Evolutionary conservation across 139 green algal species (phyloP).

Genomic region (Chlorella ohadii): DNA sequence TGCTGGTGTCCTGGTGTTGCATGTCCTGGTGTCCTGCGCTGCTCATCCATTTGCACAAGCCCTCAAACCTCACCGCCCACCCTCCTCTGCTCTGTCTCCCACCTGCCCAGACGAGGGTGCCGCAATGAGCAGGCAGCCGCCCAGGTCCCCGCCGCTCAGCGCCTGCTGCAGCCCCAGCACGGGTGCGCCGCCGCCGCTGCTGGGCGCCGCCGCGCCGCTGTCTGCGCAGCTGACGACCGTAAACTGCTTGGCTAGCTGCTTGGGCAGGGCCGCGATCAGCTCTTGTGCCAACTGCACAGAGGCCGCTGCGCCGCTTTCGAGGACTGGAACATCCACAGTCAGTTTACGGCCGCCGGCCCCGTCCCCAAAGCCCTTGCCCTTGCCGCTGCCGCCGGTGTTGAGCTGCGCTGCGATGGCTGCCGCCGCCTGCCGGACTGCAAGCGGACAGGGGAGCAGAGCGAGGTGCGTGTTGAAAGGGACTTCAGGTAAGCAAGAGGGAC

Average conservation of each 20-base stretch:
- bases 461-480: too few relatives aligned
- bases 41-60: too few relatives aligned
- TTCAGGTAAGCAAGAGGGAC: too few relatives aligned
- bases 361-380: conserved; percentile 36
- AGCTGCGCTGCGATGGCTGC: conserved; percentile 28
- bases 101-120: conserved; percentile 18
- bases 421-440: conserved; percentile 16
- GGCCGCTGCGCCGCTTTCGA: conserved; percentile 12
- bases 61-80: too few relatives aligned
- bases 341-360: conserved; percentile 1
- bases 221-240: conserved; percentile 16
- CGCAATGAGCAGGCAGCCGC: conserved; percentile 28
- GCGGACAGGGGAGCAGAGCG: too few relatives aligned
- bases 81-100: neutral
- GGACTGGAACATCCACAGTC: conserved; percentile 42
- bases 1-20: too few relatives aligned
- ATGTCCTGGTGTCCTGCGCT: too few relatives aligned
- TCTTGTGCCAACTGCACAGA: conserved; percentile 36
- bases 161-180: conserved; percentile 19
- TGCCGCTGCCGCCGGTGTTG: neutral
- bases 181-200: neutral
- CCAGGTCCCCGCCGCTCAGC: neutral
- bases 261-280: conserved; percentile 23
- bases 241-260: conserved; percentile 16
- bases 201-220: neutral